Conservation (phyloP, 2,329 filamentous ascomycete species). For the Colletotrichum sojae region DNA sequence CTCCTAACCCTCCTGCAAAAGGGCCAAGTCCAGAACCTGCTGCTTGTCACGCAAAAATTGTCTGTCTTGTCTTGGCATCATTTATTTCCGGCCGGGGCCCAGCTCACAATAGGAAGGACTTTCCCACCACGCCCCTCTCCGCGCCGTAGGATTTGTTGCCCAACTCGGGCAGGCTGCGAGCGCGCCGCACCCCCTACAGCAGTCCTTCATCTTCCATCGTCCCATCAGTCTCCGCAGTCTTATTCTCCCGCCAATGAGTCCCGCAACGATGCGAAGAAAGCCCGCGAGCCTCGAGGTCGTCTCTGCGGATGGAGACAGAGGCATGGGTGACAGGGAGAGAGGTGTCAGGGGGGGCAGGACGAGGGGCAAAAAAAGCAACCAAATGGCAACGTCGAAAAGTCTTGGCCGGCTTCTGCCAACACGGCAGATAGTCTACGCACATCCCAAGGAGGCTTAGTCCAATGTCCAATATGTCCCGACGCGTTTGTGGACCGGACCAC, state of each 20-base stretch:
- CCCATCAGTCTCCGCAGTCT: constrained; percentile 25
- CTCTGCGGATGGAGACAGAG: neutral
- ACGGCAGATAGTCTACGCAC: constrained; percentile 16
- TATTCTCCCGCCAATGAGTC: constrained; percentile 28
- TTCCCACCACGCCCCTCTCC: constrained; percentile 26
- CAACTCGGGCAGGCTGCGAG: constrained; percentile 12
- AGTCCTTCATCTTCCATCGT: constrained; percentile 33
- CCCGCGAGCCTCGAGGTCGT: neutral
- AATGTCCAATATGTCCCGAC: neutral
- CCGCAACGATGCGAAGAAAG: too few relatives aligned
- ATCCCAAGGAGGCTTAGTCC: neutral
- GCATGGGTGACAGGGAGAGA: too few relatives aligned
- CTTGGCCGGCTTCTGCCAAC: constrained; percentile 20
- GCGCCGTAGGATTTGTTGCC: constrained; percentile 29
- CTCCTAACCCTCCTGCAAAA: too few relatives aligned
- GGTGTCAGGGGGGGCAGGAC: too few relatives aligned
- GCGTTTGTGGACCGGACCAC: constrained; percentile 4
- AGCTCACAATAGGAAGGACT: constrained; percentile 25
- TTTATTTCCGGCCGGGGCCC: constrained; percentile 19
- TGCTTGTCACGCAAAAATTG: constrained; percentile 24
- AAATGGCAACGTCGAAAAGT: constrained; percentile 9
- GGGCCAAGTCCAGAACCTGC: neutral
- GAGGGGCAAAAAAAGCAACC: constrained; percentile 8
- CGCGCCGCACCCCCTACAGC: constrained; percentile 17
- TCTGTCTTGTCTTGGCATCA: constrained; percentile 25